These are phyloP conservation scores for Parathielavia hyrcaniae DNA, from an alignment of 495 filamentous ascomycete genomes.

Conservation along the genomic window DNA sequence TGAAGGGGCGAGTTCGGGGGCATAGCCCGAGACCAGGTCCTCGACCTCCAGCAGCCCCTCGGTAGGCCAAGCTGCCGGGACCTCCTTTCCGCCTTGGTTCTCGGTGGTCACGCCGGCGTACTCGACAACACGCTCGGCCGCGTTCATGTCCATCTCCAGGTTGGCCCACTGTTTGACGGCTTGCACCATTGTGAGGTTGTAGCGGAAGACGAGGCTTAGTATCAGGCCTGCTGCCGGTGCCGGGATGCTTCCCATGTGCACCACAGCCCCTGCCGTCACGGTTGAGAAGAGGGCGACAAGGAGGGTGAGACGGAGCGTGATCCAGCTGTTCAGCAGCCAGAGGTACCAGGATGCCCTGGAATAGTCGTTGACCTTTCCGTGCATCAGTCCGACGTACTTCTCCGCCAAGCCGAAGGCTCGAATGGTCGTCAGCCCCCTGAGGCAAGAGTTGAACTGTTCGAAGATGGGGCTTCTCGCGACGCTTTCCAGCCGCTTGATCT, in stretches of 20 bases:
- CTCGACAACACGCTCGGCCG: too few species aligned
- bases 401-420: background rate
- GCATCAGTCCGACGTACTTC: background rate
- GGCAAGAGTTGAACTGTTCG: background rate
- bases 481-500: background rate
- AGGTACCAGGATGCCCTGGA: background rate
- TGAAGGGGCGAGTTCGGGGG: conserved; percentile 26
- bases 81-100: too few species aligned
- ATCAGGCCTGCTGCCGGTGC: too few species aligned
- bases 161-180: too few species aligned
- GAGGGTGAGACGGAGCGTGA: background rate
- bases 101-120: too few species aligned
- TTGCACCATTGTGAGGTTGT: too few species aligned
- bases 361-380: background rate
- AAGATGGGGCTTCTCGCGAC: background rate
- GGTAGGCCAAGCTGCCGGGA: too few species aligned
- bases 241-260: too few species aligned
- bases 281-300: background rate
- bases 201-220: too few species aligned
- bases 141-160: too few species aligned
- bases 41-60: background rate
- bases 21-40: conserved; percentile 16
- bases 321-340: background rate
- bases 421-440: background rate
- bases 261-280: too few species aligned